Evolutionary conservation across 352 stramenopile genomes (phyloP).

Genomic region (Phytopythium aichiense): DNA sequence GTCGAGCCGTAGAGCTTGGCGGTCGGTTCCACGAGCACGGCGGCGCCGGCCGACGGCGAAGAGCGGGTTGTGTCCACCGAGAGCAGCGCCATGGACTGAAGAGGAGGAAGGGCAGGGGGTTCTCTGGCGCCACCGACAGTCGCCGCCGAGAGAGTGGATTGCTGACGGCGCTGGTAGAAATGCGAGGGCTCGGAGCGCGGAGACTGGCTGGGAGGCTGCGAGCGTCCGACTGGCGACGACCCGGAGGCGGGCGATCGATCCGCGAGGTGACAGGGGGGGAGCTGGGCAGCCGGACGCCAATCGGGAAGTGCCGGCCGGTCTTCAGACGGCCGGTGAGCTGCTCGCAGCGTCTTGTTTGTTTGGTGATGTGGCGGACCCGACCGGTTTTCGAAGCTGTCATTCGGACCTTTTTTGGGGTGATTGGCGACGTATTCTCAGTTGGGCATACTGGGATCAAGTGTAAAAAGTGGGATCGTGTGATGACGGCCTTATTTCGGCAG

Average conservation of each 20-base stretch:
- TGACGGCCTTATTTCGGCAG: no score
- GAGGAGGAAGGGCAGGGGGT: background rate
- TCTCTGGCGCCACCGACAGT: background rate
- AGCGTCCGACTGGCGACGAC: no score
- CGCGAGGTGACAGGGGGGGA: background rate
- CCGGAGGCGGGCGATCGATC: no score
- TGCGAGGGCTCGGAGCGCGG: background rate
- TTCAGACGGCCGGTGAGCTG: background rate
- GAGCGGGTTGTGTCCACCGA: conserved; percentile 4
- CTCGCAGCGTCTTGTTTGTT: no score
- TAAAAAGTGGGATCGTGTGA: no score
- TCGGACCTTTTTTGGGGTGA: no score
- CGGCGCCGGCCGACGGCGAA: background rate
- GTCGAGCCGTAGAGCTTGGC: conserved; percentile 21
- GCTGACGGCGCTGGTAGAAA: background rate
- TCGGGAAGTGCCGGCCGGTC: background rate
- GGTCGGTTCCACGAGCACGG: conserved; percentile 1
- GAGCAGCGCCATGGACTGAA: conserved; percentile 8
- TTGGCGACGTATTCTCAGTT: no score
- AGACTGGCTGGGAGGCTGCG: no score
- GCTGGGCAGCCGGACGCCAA: background rate
- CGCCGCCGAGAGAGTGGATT: background rate
- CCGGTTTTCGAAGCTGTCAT: no score
- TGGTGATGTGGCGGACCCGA: no score
- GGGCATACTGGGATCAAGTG: no score